These are phyloP conservation scores for Aquilaria agallochum DNA, from an alignment of 441 rosid genomes.

Conservation along the genomic window DNA sequence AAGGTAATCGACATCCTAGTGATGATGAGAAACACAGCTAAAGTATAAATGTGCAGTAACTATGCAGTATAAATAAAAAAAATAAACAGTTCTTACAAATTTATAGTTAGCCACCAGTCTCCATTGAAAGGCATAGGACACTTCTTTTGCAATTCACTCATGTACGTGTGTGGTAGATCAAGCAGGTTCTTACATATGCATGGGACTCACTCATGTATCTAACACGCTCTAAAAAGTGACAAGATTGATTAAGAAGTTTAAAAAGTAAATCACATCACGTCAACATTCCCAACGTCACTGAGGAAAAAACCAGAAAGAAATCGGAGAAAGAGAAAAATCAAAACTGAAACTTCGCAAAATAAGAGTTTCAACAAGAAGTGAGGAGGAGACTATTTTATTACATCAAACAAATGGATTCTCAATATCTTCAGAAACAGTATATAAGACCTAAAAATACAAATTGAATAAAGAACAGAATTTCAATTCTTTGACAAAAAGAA, in stretches of 20 bases:
- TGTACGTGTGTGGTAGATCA: conserved; percentile 27
- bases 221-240: conserved; percentile 49
- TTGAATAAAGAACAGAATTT: background rate
- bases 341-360: background rate
- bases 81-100: conserved; percentile 84
- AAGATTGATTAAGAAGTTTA: conserved; percentile 25
- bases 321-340: background rate
- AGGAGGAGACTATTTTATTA: too few species aligned
- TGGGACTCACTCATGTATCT: conserved; percentile 50
- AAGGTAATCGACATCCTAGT: background rate
- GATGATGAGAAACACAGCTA: conserved; percentile 13
- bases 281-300: conserved; percentile 27
- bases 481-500: background rate
- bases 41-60: conserved; percentile 10
- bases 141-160: conserved; percentile 62
- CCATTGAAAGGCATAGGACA: conserved; percentile 64
- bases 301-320: conserved; percentile 18
- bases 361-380: background rate
- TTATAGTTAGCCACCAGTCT: conserved; percentile 74
- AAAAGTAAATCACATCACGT: conserved; percentile 14
- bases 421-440: background rate
- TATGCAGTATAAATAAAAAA: conserved; percentile 11
- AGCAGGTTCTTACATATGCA: conserved; percentile 55
- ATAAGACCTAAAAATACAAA: too few species aligned
- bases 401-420: too few species aligned